Percentiles rank a stretch among this genome's conserved stretches.
Evolutionary conservation across 345 rosid genomes (phyloP).

Genomic region (Bruguiera sexangula): DNA sequence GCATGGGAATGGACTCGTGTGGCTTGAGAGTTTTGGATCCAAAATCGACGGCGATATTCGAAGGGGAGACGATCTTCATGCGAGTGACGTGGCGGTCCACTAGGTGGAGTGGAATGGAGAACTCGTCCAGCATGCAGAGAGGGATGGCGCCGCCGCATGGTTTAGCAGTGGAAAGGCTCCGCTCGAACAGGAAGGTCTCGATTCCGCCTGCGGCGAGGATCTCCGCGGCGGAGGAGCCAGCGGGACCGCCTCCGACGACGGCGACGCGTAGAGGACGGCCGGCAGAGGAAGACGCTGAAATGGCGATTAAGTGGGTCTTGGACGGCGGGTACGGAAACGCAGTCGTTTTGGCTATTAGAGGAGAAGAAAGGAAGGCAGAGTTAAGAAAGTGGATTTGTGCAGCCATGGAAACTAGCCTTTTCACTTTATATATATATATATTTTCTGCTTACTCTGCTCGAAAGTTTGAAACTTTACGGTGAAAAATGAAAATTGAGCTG

Average conservation of each 20-base stretch:
- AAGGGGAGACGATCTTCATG: constrained; percentile 70
- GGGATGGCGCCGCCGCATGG: constrained; percentile 83
- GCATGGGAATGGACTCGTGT: constrained; percentile 64
- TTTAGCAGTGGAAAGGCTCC: constrained; percentile 50
- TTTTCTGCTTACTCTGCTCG: neutral
- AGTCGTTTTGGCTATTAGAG: constrained; percentile 12
- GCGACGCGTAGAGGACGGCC: constrained; percentile 57
- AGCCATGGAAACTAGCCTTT: neutral
- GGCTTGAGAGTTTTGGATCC: constrained; percentile 50
- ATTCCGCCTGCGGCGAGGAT: constrained; percentile 49
- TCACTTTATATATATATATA: neutral
- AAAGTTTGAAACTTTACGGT: neutral
- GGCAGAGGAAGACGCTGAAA: constrained; percentile 25
- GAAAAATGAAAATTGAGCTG: neutral
- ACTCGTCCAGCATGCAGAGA: constrained; percentile 67
- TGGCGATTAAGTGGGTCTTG: constrained; percentile 8
- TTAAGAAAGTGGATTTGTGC: neutral
- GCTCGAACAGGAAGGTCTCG: constrained; percentile 67
- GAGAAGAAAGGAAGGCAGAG: constrained; percentile 1
- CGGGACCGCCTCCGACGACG: constrained; percentile 61
- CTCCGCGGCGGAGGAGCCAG: constrained; percentile 64
- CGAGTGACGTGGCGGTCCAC: constrained; percentile 62
- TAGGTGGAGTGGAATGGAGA: constrained; percentile 53
- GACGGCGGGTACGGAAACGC: neutral
- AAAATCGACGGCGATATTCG: constrained; percentile 59